Evolutionary conservation across 306 rosid species (phyloP), one percentile per base, ranked within the genome.

Genomic region (Castanea sativa): DNA sequence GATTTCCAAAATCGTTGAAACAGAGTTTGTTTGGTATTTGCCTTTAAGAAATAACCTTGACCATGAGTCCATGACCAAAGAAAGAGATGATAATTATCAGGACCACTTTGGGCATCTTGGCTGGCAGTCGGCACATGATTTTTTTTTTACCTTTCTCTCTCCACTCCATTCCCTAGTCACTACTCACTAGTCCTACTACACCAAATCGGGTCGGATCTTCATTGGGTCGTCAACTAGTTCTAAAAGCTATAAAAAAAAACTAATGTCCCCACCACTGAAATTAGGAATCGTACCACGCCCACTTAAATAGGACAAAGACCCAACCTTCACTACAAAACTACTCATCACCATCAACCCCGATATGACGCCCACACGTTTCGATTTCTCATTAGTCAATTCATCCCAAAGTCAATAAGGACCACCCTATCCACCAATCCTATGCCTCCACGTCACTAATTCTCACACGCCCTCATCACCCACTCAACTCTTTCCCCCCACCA

Each of bases 221-320:
- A 27, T 10, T 27, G 33, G 65, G 25, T 59, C 7, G 8, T 35
- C 25, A 20, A 0, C 20, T 4, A 4, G 20, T 3, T 25, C 57
- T 38, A 38, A 38, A 38, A 38, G 43, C 1, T 1, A 7, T 5
- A 33, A 33, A 38, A 38, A 38, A 38, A 2, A 5, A 9, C 41
- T 15, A 19, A 4, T 29, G 86, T 73, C 80, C 82, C 86, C 35
- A 83, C 83, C 74, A 69, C 52, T 57, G 74, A 32, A 41, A 45
- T 32, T 27, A 15, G 73, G 63, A 43, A 35, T 56, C 35, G 69
- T 41, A 76, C 64, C 23, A 14, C 1, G 4, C 14, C 49, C 16
- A 30, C 51, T 14, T 38, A 38, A 1, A 12, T 12, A 33, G 56
- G 79, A 80, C 72, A 65, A 32, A 23, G 45, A 30, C 33, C 14